These are phyloP conservation scores for Thuja plicata DNA, from an alignment of 83 land plant genomes.

Conservation along the genomic window DNA sequence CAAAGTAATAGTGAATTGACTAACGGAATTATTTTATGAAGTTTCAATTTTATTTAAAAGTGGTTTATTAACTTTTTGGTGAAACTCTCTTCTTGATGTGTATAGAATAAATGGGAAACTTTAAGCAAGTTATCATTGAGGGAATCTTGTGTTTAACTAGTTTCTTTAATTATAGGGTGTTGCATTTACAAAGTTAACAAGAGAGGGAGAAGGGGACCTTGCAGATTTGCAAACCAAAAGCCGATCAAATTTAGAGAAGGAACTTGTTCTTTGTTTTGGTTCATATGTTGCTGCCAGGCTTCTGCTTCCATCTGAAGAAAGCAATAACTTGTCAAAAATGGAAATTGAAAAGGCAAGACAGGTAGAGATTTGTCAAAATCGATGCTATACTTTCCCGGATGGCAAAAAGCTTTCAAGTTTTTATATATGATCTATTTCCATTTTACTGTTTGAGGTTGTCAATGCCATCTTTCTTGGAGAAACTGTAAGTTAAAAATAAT, in stretches of 20 bases:
- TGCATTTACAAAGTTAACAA: conserved; percentile 82
- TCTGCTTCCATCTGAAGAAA: conserved; percentile 84
- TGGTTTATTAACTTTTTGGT: background rate
- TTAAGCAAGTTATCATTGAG: background rate
- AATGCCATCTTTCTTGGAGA: background rate
- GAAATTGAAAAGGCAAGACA: conserved; percentile 78
- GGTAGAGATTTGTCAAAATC: conserved; percentile 30
- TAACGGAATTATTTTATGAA: background rate
- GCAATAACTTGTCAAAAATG: conserved; percentile 60
- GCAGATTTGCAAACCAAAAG: conserved; percentile 63
- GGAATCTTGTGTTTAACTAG: background rate
- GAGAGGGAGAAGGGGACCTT: conserved; percentile 61
- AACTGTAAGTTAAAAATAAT: background rate
- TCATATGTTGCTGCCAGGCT: conserved; percentile 76
- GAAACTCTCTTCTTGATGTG: background rate
- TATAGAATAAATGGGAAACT: background rate
- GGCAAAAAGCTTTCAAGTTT: background rate
- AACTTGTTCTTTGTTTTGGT: conserved; percentile 90
- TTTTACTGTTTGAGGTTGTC: background rate
- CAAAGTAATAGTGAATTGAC: background rate
- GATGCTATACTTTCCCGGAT: background rate
- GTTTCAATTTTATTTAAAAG: background rate
- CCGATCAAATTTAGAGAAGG: conserved; percentile 81
- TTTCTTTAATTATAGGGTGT: conserved; percentile 50
- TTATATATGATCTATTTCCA: background rate